A percentile compares a stretch with the other conserved stretches of the same genome.
Conservation (phyloP, 495 filamentous ascomycete species). For the Annulohypoxylon maeteangense region DNA sequence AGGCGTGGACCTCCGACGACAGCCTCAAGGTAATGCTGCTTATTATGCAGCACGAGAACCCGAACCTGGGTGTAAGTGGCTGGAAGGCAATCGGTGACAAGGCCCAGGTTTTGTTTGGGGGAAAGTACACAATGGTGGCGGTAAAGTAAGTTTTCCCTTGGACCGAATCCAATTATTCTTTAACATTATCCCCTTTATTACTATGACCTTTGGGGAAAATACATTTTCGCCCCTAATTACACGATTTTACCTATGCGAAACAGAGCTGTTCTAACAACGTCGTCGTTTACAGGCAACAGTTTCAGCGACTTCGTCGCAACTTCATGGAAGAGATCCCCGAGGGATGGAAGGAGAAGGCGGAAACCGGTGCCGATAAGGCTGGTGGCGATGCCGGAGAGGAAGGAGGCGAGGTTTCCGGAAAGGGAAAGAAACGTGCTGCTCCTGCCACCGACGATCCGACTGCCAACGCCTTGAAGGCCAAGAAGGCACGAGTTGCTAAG, state of each 20-base stretch:
- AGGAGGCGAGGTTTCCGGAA: background rate
- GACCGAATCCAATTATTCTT: background rate
- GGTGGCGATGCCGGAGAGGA: too few relatives aligned
- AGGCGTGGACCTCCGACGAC: constrained; percentile 14
- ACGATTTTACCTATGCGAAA: background rate
- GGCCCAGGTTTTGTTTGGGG: background rate
- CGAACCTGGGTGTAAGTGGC: constrained; percentile 9
- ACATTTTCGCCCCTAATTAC: background rate
- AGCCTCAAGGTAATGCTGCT: constrained; percentile 12
- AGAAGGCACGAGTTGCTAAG: constrained; percentile 4
- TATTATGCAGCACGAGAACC: constrained; percentile 25
- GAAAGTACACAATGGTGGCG: background rate
- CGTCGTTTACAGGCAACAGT: constrained; percentile 15
- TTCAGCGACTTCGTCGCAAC: constrained; percentile 12
- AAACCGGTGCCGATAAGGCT: background rate
- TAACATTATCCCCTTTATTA: background rate
- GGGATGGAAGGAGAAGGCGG: background rate
- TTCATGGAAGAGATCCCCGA: background rate
- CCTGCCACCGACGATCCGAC: background rate
- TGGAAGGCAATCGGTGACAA: constrained; percentile 27
- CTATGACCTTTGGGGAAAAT: background rate
- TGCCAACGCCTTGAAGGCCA: background rate
- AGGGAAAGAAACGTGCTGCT: constrained; percentile 12
- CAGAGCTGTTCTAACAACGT: background rate
- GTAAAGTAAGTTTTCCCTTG: constrained; percentile 22